phyloP scores from a whole-genome alignment of 352 stramenopile genomes.

The Phytophthora kernoviae region DNA sequence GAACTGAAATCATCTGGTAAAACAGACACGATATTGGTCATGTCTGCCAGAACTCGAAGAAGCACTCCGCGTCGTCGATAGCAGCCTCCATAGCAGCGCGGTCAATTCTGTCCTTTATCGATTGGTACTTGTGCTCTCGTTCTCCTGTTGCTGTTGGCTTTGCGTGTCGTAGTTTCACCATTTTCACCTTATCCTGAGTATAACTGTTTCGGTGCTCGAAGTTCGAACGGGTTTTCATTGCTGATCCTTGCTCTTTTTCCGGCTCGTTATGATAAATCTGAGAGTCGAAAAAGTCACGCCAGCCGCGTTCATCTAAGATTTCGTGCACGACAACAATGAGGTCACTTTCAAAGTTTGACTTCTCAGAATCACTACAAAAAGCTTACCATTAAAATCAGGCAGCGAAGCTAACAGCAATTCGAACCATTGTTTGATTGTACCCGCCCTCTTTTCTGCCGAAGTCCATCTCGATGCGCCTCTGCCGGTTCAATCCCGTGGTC shows the following conservation, averaged over 20 bases:
- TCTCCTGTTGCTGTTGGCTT: constrained; percentile 1
- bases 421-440: constrained; percentile 18
- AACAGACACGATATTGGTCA: constrained; percentile 22
- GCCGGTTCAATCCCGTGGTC: constrained; percentile 26
- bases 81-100: constrained; percentile 35
- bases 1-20: constrained; percentile 3
- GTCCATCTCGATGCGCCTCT: constrained; percentile 10
- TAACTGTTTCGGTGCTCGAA: neutral
- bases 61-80: constrained; percentile 33
- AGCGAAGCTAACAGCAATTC: constrained; percentile 38
- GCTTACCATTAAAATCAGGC: constrained; percentile 47
- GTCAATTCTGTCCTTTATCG: constrained; percentile 33
- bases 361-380: neutral
- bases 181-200: neutral
- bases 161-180: constrained; percentile 12
- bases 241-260: constrained; percentile 18
- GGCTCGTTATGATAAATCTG: constrained; percentile 42
- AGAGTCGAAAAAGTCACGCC: constrained; percentile 56
- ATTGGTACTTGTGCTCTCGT: constrained; percentile 19
- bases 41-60: constrained; percentile 46
- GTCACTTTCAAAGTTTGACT: neutral
- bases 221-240: constrained; percentile 9
- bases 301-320: constrained; percentile 48
- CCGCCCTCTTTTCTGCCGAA: constrained; percentile 11
- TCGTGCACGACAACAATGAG: too few species aligned